These are phyloP conservation scores for Senna siamea DNA, from an alignment of 306 rosid species.

Conservation along the genomic window DNA sequence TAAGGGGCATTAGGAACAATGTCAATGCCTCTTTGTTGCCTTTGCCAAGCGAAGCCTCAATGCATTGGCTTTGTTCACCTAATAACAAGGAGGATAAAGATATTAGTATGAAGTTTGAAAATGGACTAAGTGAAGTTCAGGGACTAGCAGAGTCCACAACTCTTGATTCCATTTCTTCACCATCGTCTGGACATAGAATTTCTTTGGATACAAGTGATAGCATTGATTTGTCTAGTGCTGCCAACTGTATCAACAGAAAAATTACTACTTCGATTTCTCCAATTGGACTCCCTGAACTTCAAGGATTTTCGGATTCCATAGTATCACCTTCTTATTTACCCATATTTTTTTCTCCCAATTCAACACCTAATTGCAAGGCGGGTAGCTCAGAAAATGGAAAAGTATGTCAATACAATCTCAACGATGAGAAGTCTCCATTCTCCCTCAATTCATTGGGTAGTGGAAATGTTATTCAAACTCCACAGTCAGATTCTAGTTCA, in stretches of 20 bases:
- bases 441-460: conserved; percentile 62
- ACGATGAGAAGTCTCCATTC: conserved; percentile 62
- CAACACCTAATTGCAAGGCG: conserved; percentile 42
- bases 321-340: conserved; percentile 40
- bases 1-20: conserved; percentile 21
- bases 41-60: conserved; percentile 75
- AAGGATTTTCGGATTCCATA: conserved; percentile 53
- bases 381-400: conserved; percentile 42
- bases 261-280: conserved; percentile 46
- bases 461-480: conserved; percentile 78
- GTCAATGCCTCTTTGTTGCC: conserved; percentile 57
- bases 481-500: conserved; percentile 65
- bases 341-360: conserved; percentile 45
- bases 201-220: conserved; percentile 46
- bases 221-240: conserved; percentile 43
- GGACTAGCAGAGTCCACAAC: conserved; percentile 45
- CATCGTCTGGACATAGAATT: conserved; percentile 43
- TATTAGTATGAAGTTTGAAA: conserved; percentile 42
- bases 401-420: conserved; percentile 32
- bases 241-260: conserved; percentile 38
- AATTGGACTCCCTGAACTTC: conserved; percentile 47
- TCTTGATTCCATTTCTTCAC: conserved; percentile 49
- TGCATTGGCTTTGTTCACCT: conserved; percentile 80
- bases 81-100: conserved; percentile 53
- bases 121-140: conserved; percentile 24